Percentiles rank a stretch among this genome's conserved stretches.
Conservation (phyloP, 2,329 filamentous ascomycete genomes). For the Calonectria hongkongensis region DNA sequence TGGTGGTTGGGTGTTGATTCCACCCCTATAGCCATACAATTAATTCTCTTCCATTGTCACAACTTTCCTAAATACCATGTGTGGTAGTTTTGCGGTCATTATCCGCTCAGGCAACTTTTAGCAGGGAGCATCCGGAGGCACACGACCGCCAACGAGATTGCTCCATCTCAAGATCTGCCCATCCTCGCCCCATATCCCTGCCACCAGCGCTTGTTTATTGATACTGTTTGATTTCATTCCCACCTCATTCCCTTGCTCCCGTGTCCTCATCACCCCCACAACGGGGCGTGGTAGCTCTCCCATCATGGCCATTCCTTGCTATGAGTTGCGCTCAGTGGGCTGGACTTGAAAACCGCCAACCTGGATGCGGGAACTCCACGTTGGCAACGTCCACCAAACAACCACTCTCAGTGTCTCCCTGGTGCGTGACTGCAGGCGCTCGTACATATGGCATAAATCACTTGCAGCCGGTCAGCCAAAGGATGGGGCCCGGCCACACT, state of each 20-base stretch:
- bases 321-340: conserved; percentile 38
- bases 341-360: conserved; percentile 47
- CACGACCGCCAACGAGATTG: conserved; percentile 37
- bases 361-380: conserved; percentile 50
- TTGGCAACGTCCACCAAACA: conserved; percentile 14
- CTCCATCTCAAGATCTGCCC: conserved; percentile 50
- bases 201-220: conserved; percentile 45
- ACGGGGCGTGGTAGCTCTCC: conserved; percentile 11
- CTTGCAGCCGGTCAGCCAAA: conserved; percentile 29
- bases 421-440: not conserved
- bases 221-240: conserved; percentile 47
- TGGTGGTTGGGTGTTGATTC: not conserved
- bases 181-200: conserved; percentile 51
- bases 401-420: conserved; percentile 1
- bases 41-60: not conserved
- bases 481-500: conserved; percentile 28
- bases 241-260: conserved; percentile 16
- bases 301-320: conserved; percentile 33
- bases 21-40: conserved; percentile 15
- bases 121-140: conserved; percentile 19
- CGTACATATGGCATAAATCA: conserved; percentile 26
- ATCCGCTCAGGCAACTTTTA: conserved; percentile 13
- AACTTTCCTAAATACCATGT: conserved; percentile 17
- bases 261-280: not conserved
- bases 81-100: not conserved